A percentile compares a stretch with the other conserved stretches of the same genome.
Conservation (phyloP, 2,329 filamentous ascomycete genomes). For the Aspergillus amoenus region DNA sequence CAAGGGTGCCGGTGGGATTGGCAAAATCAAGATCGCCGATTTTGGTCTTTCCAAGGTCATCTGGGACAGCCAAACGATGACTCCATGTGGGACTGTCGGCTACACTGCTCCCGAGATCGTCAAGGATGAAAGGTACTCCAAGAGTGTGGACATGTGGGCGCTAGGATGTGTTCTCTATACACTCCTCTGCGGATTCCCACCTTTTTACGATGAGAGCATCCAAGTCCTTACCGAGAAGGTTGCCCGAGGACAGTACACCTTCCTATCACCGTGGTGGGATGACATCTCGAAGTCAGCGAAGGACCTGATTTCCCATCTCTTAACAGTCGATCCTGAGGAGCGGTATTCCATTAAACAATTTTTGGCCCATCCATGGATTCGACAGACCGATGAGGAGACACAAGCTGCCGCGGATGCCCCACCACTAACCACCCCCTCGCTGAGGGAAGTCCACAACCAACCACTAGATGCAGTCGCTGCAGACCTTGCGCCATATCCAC, state of each 20-base stretch:
- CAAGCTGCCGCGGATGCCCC: conserved; percentile 68
- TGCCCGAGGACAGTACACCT: conserved; percentile 92
- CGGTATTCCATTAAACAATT: conserved; percentile 93
- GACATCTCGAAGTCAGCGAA: conserved; percentile 94
- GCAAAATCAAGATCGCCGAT: conserved; percentile 94
- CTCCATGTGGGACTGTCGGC: conserved; percentile 96
- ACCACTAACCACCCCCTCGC: conserved; percentile 67
- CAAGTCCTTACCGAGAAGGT: conserved; percentile 97
- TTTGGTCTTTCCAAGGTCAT: conserved; percentile 97
- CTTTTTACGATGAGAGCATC: conserved; percentile 98
- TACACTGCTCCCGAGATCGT: conserved; percentile 99
- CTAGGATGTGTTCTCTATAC: conserved; percentile 96
- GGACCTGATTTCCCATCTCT: conserved; percentile 86
- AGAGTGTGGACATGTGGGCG: conserved; percentile 99
- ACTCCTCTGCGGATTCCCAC: conserved; percentile 92
- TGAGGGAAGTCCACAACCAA: conserved; percentile 53
- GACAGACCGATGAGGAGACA: conserved; percentile 66
- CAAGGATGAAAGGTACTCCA: conserved; percentile 97
- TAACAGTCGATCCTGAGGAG: conserved; percentile 93
- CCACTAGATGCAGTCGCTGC: conserved; percentile 50
- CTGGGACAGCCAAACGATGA: conserved; percentile 98
- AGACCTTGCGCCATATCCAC: conserved; percentile 42
- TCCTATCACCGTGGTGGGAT: conserved; percentile 98
- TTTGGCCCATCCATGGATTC: conserved; percentile 91
- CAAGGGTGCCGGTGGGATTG: conserved; percentile 83